Conservation (phyloP, 176 grass and related monocot species). For the Musa itinerans region DNA sequence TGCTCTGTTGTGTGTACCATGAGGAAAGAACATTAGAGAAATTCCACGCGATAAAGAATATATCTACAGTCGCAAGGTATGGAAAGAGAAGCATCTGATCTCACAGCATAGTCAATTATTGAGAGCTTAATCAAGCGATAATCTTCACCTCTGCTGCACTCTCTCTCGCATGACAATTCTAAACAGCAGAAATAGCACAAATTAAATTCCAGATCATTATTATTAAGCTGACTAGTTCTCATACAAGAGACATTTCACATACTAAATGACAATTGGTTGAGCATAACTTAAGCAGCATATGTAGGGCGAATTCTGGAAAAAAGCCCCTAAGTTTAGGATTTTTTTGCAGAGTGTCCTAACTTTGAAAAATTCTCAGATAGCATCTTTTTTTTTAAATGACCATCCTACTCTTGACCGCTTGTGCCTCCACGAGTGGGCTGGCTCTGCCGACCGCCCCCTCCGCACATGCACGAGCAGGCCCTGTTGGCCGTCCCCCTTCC, state of each 20-base stretch:
- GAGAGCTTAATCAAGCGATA: conserved; percentile 88
- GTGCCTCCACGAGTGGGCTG: no score
- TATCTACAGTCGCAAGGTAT: neutral
- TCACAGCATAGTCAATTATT: conserved; percentile 85
- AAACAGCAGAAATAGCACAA: conserved; percentile 21
- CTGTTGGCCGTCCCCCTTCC: no score
- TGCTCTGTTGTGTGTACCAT: conserved; percentile 40
- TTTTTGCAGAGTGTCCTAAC: no score
- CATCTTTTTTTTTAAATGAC: no score
- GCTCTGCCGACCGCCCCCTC: no score
- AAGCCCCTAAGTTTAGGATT: no score
- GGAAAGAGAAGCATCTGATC: neutral
- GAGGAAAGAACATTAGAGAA: neutral
- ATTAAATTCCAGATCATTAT: neutral
- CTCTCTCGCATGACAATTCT: conserved; percentile 91
- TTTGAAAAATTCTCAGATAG: no score
- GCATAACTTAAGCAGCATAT: neutral
- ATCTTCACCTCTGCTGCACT: conserved; percentile 94
- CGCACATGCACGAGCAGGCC: no score
- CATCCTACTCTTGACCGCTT: no score
- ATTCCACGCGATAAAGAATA: neutral
- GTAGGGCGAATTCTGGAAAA: no score
- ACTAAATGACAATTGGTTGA: neutral
- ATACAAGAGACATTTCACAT: neutral
- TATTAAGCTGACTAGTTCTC: neutral